Evolutionary conservation across 352 stramenopile species (phyloP), one percentile per base, ranked within the genome.

Genomic region (Globisporangium spiculum): DNA sequence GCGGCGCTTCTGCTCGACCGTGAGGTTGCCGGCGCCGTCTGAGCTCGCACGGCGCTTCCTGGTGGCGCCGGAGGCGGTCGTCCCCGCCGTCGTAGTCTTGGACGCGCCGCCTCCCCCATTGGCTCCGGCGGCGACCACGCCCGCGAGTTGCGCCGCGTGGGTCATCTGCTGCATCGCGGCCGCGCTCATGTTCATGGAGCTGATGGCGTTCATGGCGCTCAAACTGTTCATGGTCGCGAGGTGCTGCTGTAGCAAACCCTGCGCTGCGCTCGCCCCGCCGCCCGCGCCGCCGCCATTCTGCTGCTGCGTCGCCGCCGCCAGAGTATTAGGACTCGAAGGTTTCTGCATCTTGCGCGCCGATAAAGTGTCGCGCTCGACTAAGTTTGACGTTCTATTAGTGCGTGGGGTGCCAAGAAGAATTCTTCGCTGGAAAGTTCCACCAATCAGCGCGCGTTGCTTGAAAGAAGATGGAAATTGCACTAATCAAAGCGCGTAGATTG

Each of bases 311-410:
- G 44, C 44, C 18, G 16, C 48, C n/a, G 27, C 22, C 20, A 54
- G 70, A 63, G 80, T 93, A 93, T 93, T 86, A 91, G 85, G 80
- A 90, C 83, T 93, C 72, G 83, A 89, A 92, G 84, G 83, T 88
- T 91, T 88, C 65, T 81, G 74, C 79, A 81, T 83, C 69, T 72
- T 77, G 30, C 50, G 30, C 36, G 22, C 8, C 27, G 30, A 62
- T 50, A 22, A 62, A 62, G 12, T 50, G 20, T 62, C 56, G 10
- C 0, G 22, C 12, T 12, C 14, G 65, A 85, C 84, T 83, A 90
- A 91, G 76, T 90, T 88, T 75, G 76, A 74, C 78, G 73, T 80
- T 78, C 77, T 87, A 84, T 81, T 79, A 76, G 73, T 65, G 82
- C 44, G 44, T 52, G 18, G 18, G n/a, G 44, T 52, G 18, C 0